Base-by-base conservation (phyloP, 2,329 filamentous ascomycete species). In the Fusarium guadeloupense region DNA sequence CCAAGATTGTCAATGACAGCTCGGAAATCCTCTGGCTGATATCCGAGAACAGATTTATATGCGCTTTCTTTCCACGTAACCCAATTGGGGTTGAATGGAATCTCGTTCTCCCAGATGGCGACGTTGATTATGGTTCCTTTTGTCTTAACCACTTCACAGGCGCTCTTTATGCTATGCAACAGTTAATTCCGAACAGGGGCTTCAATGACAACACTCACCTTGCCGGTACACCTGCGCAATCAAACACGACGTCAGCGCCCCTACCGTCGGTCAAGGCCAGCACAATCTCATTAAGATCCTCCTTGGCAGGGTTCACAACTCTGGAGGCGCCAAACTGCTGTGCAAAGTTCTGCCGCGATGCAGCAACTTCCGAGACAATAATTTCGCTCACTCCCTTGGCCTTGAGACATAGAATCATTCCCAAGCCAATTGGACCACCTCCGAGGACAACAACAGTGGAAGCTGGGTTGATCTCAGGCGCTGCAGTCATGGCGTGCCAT, bases 71-170 rank as follows among this genome's bases (percentile, higher is more conserved):
- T 70, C 46, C 59, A 68, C 0, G 68, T 70, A 3, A 70, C 19
- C 68, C 68, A 70, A 74, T 61, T 56, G 2, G 67, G 66, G 23
- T 70, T 71, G 35, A 70, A 70, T 0, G 66, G 68, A 0, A 70
- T 64, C 20, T 70, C 66, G 37, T 69, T 83, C 66, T 87, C 85
- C 84, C 85, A 89, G 4, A 89, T 83, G 0, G 86, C 85, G n/a
- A 89, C 80, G 57, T 89, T 89, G 3, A 89, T 80, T 0, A 89
- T 78, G 0, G 83, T 84, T 0, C 86, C 87, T 30, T 82, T 77
- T 0, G 79, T 77, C 42, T 80, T 77, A 4, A 86, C 80, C 0
- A 81, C 78, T 17, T 78, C 71, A 34, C 80, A 84, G 64, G 73
- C 84, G 9, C 59, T 57, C 10, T 70, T 70, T 9, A 69, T 47